phyloP scores from a whole-genome alignment of 2,329 filamentous ascomycete genomes.

The Curvularia eragrostidis region DNA sequence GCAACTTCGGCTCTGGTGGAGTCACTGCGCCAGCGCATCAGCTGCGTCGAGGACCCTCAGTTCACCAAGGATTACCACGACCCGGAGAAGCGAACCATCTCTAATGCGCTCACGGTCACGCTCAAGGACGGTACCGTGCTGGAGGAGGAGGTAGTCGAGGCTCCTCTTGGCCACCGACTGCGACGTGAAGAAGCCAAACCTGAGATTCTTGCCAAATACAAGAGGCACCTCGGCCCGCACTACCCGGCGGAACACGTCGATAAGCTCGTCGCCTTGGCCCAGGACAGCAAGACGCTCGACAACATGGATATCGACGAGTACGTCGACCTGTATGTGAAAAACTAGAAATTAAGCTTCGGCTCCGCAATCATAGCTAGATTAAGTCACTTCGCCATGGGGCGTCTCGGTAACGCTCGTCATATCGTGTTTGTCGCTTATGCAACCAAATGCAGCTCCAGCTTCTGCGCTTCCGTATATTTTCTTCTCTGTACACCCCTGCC shows the following conservation, averaged over 20 bases:
- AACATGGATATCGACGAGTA: slow-evolving; percentile 88
- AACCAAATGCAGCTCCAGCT: slow-evolving; percentile 14
- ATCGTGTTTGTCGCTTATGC: slow-evolving; percentile 22
- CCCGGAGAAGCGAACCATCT: slow-evolving; percentile 90
- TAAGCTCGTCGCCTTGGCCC: slow-evolving; percentile 80
- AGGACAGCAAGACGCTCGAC: slow-evolving; percentile 77
- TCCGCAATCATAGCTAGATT: slow-evolving; percentile 34
- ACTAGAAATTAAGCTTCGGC: slow-evolving; percentile 34
- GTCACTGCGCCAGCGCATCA: slow-evolving; percentile 89
- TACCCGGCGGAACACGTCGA: slow-evolving; percentile 78
- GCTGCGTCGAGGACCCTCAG: slow-evolving; percentile 93
- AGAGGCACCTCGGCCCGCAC: slow-evolving; percentile 87
- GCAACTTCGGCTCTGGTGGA: slow-evolving; percentile 90
- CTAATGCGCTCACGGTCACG: slow-evolving; percentile 93
- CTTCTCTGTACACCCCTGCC: slow-evolving; percentile 21
- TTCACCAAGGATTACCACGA: slow-evolving; percentile 97
- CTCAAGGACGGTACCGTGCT: slow-evolving; percentile 93
- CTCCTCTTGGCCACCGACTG: slow-evolving; percentile 89
- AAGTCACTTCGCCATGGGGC: slow-evolving; percentile 16
- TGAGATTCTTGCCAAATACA: slow-evolving; percentile 93
- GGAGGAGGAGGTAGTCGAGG: slow-evolving; percentile 90
- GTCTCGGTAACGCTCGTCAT: slow-evolving; percentile 18
- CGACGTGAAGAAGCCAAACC: slow-evolving; percentile 97
- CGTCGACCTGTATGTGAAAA: slow-evolving; percentile 80
- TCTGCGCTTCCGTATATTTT: slow-evolving; percentile 13